Percentiles rank a stretch among this genome's conserved stretches.
Evolutionary conservation across 139 green algal species (phyloP).

Genomic region (Tetradesmus obliquus): DNA sequence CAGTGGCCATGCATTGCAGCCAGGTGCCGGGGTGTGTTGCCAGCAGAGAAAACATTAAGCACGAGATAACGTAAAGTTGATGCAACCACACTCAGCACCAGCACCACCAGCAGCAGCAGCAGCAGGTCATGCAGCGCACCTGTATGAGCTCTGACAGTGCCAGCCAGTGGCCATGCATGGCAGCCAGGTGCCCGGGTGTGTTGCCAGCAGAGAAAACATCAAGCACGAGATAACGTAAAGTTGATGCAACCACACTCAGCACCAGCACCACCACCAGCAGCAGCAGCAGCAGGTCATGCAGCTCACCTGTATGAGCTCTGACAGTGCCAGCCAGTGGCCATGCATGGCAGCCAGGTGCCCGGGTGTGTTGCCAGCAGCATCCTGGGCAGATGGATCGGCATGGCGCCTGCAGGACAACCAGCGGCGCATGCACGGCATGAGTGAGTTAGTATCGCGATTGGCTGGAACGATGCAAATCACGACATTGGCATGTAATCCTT

Average conservation of each 20-base stretch:
- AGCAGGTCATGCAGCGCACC: constrained; percentile 38
- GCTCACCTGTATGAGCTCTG: background rate
- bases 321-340: constrained; percentile 55
- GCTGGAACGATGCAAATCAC: background rate
- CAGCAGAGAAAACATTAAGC: too few relatives aligned
- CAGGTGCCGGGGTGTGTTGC: constrained; percentile 67
- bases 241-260: too few relatives aligned
- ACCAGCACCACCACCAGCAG: too few relatives aligned
- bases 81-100: too few relatives aligned
- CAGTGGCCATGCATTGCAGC: constrained; percentile 58
- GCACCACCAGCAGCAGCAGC: too few relatives aligned
- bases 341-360: constrained; percentile 62
- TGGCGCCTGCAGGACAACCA: constrained; percentile 12
- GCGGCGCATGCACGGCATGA: background rate
- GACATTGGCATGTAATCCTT: background rate
- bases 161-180: constrained; percentile 51
- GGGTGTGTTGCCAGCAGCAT: constrained; percentile 62
- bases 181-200: constrained; percentile 66
- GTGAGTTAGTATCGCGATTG: background rate
- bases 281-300: too few relatives aligned
- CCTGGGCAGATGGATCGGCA: constrained; percentile 46
- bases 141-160: constrained; percentile 56
- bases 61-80: too few relatives aligned
- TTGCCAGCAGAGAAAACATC: constrained; percentile 64
- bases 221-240: too few relatives aligned